Evolutionary conservation across 257 asterid genomes (phyloP), one percentile per base, ranked within the genome.

Genomic region (Fraxinus cuspidata): DNA sequence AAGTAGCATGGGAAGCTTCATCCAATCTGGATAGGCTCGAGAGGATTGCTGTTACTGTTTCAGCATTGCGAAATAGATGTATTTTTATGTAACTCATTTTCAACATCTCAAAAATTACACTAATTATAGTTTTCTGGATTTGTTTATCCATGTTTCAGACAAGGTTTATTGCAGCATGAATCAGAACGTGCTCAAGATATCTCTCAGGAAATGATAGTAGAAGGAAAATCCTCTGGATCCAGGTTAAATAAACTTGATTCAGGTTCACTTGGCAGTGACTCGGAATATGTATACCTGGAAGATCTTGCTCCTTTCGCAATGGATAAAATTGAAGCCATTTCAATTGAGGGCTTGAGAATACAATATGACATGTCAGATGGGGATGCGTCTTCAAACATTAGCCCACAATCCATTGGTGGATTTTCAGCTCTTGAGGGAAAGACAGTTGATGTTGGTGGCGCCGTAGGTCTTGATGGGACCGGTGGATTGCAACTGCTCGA

Each of bases 261-360:
- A 35, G 77, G 82, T 78, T 72, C 90, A 29, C 72, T 29, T 58
- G 74, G 83, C 40, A 83, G 85, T 71, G 88, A 89, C 53, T 38
- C 89, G 0, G 99, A 93, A 79, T 93, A 88, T 42, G 94, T 90
- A 70, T 85, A 93, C 76, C 82, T 95, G 71, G 97, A 90, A 74
- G 98, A 89, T 82, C 93, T 95, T 73, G 98, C 99, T 84, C 99
- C 99, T 47, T 84, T 93, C 70, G 98, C 99, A 66, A 93, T 93
- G 93, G 97, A 95, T 67, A 93, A 95, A 81, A 93, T 86, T 1
- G 90, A 86, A 80, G 90, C 90, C 47, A 86, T 86, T 75, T 86
- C 90, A 3, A 66, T 86, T 2, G 90, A 86, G 83, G 90, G 90
- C 38, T 80, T 72, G 92, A 88, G 95, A 79, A 95, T 95, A 84